Evolutionary conservation across 2,329 filamentous ascomycete genomes (phyloP), one percentile per base, ranked within the genome.

Genomic region (Zalaria obscura): DNA sequence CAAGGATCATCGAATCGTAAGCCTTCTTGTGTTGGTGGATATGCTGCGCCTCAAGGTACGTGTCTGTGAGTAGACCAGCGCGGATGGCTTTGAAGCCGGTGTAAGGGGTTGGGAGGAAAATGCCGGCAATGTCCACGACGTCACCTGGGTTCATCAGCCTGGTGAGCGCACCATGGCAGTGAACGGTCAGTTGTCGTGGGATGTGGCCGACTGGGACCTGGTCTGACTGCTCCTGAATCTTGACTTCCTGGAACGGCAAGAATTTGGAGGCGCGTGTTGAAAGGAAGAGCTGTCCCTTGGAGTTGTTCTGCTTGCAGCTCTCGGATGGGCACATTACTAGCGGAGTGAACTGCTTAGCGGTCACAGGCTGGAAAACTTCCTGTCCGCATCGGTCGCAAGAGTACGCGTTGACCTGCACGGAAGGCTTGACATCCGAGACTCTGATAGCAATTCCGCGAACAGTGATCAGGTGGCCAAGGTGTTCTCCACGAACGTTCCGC

Each of bases 191-290:
- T 43, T 86, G 86, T 45, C 91, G 78, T 28, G 91, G 91, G 53
- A 98, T 98, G 59, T 98, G 91, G 39, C 91, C 91, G 48, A 98
- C 93, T 5, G 91, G 91, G 0, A 98, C 91, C 61, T 98, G 91
- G 59, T 98, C 91, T n/a, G 91, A 87, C 78, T 96, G 85, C 60
- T 98, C 91, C 63, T 98, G 91, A 43, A 98, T 87, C 67, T 96
- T 96, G 63, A 96, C 78, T 63, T 98, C 91, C 62, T 98, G 91
- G 68, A 98, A 98, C 3, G 91, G 87, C 55, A 94, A 67, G 57
- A 96, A 98, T 56, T 96, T 98, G 40, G 88, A 95, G 0, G 89
- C 91, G 53, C 91, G 76, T n/a, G 88, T 93, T 1, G 89, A 95
- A 32, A 93, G 77, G 60, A 93, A 89, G 33, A 98, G 73, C 60